Evolutionary conservation across 208 protist genomes (phyloP), one percentile per base, ranked within the genome.

Genomic region (Porcisia deanei): DNA sequence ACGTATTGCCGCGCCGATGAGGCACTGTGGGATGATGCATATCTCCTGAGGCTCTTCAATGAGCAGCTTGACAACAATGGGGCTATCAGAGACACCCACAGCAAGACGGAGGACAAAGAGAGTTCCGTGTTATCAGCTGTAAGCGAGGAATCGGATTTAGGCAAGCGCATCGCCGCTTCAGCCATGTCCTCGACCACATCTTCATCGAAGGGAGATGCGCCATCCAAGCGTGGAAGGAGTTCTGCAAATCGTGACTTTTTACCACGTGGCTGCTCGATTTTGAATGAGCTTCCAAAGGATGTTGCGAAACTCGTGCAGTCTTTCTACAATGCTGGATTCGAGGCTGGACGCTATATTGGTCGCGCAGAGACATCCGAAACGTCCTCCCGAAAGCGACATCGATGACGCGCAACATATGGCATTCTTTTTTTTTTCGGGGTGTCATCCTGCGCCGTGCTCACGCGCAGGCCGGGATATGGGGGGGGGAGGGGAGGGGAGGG

Each of bases 1-100:
- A 79, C 68, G 18, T 91, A 89, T 76, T 86, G 86, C 8, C 58
- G 77, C 16, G 87, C 72, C 7, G 87, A 93, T 71, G 72, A 78
- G 8, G 85, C 88, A 6, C 77, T 97, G 0, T 97, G 93, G 91
- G 91, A 97, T 71, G 93, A 97, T 78, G 77, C 71, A 14, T 90
- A 94, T n/a, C 82, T 97, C 22, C 78, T 96, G 68, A 78, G 83
- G 60, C 73, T 95, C 1, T 97, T 90, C 74, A 92, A 95, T 59
- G 86, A 77, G 69, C 91, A 97, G 73, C 72, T 95, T n/a, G 87
- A 87, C 30, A 71, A 83, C 60, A 8, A 73, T 43, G 57, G 67
- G 3, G 77, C 63, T 3, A 55, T 74, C 45, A 72, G 53, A 43
- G 67, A 71, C 30, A 52, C 73, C 53, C 64, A 30, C 47, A 41